Percentiles rank a stretch among this genome's conserved stretches.
These are phyloP conservation scores for Astrocystis sublimbata DNA, from an alignment of 495 filamentous ascomycete genomes.

Conservation along the genomic window DNA sequence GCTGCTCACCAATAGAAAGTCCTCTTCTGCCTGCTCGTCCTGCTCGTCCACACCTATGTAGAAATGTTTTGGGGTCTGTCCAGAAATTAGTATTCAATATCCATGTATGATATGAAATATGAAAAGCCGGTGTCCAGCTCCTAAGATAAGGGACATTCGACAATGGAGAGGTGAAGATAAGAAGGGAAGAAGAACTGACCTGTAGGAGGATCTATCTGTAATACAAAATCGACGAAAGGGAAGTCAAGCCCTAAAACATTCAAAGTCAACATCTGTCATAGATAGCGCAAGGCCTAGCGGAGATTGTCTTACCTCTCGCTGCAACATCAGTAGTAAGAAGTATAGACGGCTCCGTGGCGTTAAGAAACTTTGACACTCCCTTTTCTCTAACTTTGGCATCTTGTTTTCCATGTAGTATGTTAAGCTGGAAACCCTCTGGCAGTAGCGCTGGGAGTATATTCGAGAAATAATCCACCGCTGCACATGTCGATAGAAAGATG, in stretches of 20 bases:
- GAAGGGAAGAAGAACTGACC: background rate
- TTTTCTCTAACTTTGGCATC: conserved; percentile 73
- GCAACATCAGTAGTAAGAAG: conserved; percentile 85
- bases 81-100: background rate
- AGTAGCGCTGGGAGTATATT: conserved; percentile 70
- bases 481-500: conserved; percentile 90
- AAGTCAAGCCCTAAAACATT: conserved; percentile 87
- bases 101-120: background rate
- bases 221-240: conserved; percentile 88
- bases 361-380: conserved; percentile 78
- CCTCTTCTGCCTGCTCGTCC: conserved; percentile 86
- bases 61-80: conserved; percentile 88
- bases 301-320: conserved; percentile 21
- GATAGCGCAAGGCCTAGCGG: background rate
- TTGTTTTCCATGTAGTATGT: conserved; percentile 89
- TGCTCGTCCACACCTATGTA: conserved; percentile 91
- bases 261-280: conserved; percentile 38
- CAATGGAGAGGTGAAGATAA: background rate
- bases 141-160: background rate
- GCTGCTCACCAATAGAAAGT: conserved; percentile 59
- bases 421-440: conserved; percentile 61
- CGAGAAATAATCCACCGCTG: conserved; percentile 90
- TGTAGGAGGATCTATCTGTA: conserved; percentile 83
- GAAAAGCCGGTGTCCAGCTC: background rate
- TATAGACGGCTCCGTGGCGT: conserved; percentile 65